phyloP scores from a whole-genome alignment of 495 filamentous ascomycete genomes.

The Pyrenopolyporus hunteri region DNA sequence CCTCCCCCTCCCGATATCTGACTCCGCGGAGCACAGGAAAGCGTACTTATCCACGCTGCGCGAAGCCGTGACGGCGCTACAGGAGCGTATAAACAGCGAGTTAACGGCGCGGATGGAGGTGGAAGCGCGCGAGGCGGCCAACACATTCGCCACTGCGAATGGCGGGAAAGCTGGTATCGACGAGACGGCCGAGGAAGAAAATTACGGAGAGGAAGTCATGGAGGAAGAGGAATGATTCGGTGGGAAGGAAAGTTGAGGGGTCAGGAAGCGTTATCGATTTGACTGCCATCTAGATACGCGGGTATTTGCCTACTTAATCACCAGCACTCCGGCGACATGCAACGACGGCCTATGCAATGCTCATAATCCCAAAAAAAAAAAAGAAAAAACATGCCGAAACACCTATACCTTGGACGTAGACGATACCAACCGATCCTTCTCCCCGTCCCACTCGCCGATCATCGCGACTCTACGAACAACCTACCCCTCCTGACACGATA shows the following conservation, averaged over 20 bases:
- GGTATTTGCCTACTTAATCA: constrained; percentile 17
- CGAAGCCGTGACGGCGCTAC: constrained; percentile 62
- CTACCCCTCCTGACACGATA: neutral
- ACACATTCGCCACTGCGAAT: constrained; percentile 63
- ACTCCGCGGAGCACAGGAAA: constrained; percentile 59
- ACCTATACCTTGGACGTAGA: constrained; percentile 13
- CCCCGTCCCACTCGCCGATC: neutral
- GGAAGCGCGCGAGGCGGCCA: constrained; percentile 55
- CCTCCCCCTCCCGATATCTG: constrained; percentile 43
- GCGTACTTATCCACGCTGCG: constrained; percentile 72
- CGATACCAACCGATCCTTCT: neutral
- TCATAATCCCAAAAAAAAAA: constrained; percentile 1
- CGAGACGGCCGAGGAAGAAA: constrained; percentile 71
- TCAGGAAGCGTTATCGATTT: constrained; percentile 21
- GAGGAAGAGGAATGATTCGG: constrained; percentile 48
- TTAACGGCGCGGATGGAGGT: constrained; percentile 89
- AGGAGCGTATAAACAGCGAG: constrained; percentile 79
- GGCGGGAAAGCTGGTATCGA: constrained; percentile 24
- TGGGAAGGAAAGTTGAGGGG: neutral
- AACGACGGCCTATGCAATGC: constrained; percentile 1
- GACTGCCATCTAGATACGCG: neutral
- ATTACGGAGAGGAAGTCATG: constrained; percentile 81
- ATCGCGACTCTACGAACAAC: constrained; percentile 15
- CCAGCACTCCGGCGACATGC: constrained; percentile 25
- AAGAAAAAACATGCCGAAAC: no score